Conservation (phyloP, 768 basidiomycete genomes). For the Amanita brunnescens region DNA sequence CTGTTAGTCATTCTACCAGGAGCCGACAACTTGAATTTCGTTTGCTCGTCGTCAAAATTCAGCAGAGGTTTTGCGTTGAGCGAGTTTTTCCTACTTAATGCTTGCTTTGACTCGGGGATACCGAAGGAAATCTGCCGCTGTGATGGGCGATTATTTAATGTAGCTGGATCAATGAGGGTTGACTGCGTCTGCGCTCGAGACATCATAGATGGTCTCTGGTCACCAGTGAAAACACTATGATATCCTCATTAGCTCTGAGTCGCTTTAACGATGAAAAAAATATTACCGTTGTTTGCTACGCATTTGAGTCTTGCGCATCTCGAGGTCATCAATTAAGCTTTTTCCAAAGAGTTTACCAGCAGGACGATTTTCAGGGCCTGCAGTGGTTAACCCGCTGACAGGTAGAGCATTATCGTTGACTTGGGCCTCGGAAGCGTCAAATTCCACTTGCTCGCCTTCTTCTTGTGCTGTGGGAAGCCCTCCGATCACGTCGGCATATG, state of each 20-base stretch:
- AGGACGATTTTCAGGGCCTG: constrained; percentile 37
- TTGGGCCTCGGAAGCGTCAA: constrained; percentile 28
- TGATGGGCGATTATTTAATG: constrained; percentile 41
- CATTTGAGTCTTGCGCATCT: constrained; percentile 75
- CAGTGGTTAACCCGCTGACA: constrained; percentile 10
- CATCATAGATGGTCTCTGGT: constrained; percentile 92
- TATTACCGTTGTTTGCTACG: constrained; percentile 74
- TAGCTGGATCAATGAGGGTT: constrained; percentile 67
- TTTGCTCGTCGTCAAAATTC: constrained; percentile 46
- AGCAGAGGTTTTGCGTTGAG: constrained; percentile 54
- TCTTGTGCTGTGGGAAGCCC: constrained; percentile 61
- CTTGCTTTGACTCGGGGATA: constrained; percentile 26
- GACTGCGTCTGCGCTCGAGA: constrained; percentile 49
- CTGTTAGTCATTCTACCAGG: constrained; percentile 28
- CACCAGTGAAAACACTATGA: constrained; percentile 85
- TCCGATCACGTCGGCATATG: constrained; percentile 51
- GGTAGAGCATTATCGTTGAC: constrained; percentile 24
- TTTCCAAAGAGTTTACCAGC: constrained; percentile 82
- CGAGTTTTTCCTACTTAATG: constrained; percentile 41
- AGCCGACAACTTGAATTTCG: constrained; percentile 19
- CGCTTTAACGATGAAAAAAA: not conserved
- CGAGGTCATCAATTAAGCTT: constrained; percentile 87
- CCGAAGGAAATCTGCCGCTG: constrained; percentile 36
- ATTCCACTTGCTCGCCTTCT: constrained; percentile 71
- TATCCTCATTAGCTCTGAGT: constrained; percentile 1